Base-by-base conservation (phyloP, 2,329 filamentous ascomycete genomes). In the Trichoderma sp. region DNA sequence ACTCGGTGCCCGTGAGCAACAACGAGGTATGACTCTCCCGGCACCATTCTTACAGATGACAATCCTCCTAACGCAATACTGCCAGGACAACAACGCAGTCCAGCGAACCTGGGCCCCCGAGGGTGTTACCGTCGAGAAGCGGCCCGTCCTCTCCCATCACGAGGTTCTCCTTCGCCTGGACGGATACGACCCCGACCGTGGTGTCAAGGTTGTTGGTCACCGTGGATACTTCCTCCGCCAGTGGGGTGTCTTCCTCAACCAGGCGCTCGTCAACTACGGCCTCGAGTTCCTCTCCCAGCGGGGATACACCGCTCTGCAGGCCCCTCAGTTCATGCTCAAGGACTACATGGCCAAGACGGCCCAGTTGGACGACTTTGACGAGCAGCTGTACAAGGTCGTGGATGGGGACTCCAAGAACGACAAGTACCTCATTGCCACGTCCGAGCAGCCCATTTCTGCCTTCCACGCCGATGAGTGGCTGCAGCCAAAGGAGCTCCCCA, bases 281-380 rank as follows among this genome's bases (percentile, higher is more conserved):
- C 83, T 97, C 55, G 90, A 96, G 74, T 98, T 96, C 77, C 87
- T 98, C 63, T 87, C 87, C 77, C 83, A 86, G 72, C 90, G 89
- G 77, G 93, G 90, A 64, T 96, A 93, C 78, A 92, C 85, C 34
- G 89, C 91, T 7, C 87, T 94, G 69, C 91, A 95, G 74, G 90
- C 94, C 1, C 93, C 93, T 1, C 93, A 92, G 74, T 96, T 99
- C 82, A 97, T 98, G 91, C 85, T 94, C 68, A 91, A 91, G 78
- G 91, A 96, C 58, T 90, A 92, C 77, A 99, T 99, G 95, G 93
- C 91, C 67, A 98, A 98, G 83, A 99, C 95, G 0, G 95, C 95
- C 2, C 95, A 99, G 79, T 87, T 99, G 28, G 93, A 95, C 71
- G 91, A 97, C 74, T 99, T 99, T 74, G 95, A 99, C 74, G 95